Percentiles rank a stretch among this genome's conserved stretches.
Conservation (phyloP, 1,284 basidiomycete genomes). For the Apiotrichum brassicae region DNA sequence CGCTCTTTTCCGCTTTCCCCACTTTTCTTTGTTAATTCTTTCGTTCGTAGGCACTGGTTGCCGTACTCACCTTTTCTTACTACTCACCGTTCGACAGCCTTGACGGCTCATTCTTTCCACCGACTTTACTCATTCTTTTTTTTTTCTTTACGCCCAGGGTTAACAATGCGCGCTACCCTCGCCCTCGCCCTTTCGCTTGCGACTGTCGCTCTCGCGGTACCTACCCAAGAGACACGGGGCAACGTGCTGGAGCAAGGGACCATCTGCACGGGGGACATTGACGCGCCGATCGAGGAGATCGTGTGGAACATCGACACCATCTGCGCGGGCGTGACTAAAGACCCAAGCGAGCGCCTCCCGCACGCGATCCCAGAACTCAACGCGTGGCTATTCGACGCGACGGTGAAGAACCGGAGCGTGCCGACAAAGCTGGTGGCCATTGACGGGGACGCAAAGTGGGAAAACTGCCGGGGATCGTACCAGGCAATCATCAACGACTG, state of each 20-base stretch:
- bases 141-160: no score
- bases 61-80: no score
- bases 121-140: no score
- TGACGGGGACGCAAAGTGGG: background rate
- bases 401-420: background rate
- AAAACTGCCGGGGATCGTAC: background rate
- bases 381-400: background rate
- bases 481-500: background rate
- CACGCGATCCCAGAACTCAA: background rate
- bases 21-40: no score
- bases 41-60: no score
- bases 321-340: background rate
- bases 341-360: background rate
- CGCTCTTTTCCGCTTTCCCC: no score
- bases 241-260: background rate
- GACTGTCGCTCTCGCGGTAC: no score
- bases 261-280: background rate
- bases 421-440: background rate
- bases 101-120: no score
- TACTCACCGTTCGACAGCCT: no score
- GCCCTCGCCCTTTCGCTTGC: no score
- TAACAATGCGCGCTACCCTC: no score
- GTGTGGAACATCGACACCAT: background rate
- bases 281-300: background rate
- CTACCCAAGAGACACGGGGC: no score